Evolutionary conservation across 1,139 yeast genomes (phyloP), one percentile per base, ranked within the genome.

Genomic region (Arxiozyma slooffiae): DNA sequence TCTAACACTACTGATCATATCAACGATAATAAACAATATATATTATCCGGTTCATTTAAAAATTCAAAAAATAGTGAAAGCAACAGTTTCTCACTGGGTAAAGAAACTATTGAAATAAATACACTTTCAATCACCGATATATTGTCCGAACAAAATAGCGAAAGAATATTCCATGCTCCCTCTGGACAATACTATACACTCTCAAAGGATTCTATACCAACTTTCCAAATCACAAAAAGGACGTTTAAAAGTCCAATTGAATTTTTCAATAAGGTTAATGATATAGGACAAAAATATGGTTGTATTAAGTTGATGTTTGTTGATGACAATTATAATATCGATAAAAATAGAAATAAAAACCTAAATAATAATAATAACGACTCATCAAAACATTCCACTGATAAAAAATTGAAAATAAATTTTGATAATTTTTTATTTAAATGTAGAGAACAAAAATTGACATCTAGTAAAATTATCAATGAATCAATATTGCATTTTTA

Each of bases 251-350:
- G 23, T 62, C 80, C 81, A 7, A 67, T 78, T 17, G 62, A 61
- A 37, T 75, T 78, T 53, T 72, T 82, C 46, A 82, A 80, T 54
- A 68, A 74, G 23, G 61, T 78, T 24, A 62, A 65, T 23, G 70
- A 68, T 4, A 53, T 70, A 7, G 90, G 88, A 0, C 64, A 64
- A 49, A 60, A 70, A 46, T 76, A 72, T 61, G 96, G 96, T 1
- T 92, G 90, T n/a, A 73, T 86, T 30, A 87, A 85, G 63, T 68
- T 88, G 21, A 71, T 51, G 30, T 37, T 47, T 26, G 37, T 41
- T 9, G 38, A 44, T 11, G n/a, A 38, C 34, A 36, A 37, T 24
- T 42, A 41, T 11, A 40, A 43, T 9, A 38, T n/a, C n/a, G n/a
- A n/a, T n/a, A n/a, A n/a, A n/a, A n/a, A n/a, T n/a, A n/a, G n/a